Evolutionary conservation across 2,329 filamentous ascomycete genomes (phyloP), one percentile per base, ranked within the genome.

Genomic region (Pseudogymnoascus sp.): DNA sequence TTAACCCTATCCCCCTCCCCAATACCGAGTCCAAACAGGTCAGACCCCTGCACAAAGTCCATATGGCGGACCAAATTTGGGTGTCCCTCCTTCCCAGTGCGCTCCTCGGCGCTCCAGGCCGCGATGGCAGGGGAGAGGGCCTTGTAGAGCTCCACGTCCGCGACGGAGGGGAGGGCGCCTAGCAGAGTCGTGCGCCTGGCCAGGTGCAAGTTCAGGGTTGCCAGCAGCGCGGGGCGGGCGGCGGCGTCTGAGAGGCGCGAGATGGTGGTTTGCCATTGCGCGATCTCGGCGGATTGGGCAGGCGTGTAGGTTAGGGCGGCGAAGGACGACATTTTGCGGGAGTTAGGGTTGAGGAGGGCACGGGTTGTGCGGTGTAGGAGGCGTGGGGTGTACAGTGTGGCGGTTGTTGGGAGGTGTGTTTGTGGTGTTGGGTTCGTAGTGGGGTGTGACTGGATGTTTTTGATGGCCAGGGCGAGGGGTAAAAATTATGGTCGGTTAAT

Each of bases 1-100:
- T 79, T 78, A 71, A 97, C 78, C 82, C 95, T 96, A 73, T 95
- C 86, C 62, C 78, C 81, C 13, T 88, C 85, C 65, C 82, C 80
- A 68, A 96, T 78, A 66, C 84, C 83, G 65, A 96, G 81, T 17
- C 82, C 87, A 67, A 88, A 88, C 66, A 96, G 82, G 1, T 87
- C 80, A 56, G 90, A 88, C 79, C 96, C 96, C 81, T 97, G 93
- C 67, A 97, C 90, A 74, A 97, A 96, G 79, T 97, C 93, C 72
- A 97, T 77, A 75, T 91, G 89, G 68, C 93, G 90, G 64, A 97
- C 90, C 68, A 97, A 89, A 78, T 97, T 88, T 67, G 96, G 93
- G 76, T 89, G 88, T 66, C 93, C 93, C 67, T 91, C 83, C 79
- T 96, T 87, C 66, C 93, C 93, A 21, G 93, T 96, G 73, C 90